Evolutionary conservation across 2,329 filamentous ascomycete genomes (phyloP).

Genomic region (Arthrobotrys entomopaga): DNA sequence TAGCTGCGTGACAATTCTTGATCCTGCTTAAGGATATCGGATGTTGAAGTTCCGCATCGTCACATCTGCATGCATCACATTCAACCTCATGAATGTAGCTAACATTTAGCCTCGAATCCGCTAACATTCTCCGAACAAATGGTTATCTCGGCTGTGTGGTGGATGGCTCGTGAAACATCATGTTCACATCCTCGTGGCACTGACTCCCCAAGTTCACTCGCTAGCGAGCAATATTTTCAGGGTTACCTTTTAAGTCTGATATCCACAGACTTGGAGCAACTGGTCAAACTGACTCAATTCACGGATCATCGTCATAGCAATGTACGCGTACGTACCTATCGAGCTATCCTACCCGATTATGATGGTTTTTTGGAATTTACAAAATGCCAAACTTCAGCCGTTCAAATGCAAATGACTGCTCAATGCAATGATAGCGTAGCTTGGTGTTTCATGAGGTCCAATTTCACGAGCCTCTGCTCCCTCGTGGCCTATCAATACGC

Average conservation of each 20-base stretch:
- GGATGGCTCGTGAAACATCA: background rate
- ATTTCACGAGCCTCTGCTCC: conserved; percentile 10
- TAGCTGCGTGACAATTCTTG: no score
- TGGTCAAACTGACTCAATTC: no score
- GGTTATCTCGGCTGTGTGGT: no score
- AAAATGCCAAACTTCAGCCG: conserved; percentile 2
- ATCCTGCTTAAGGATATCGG: no score
- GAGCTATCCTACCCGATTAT: background rate
- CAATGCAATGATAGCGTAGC: conserved; percentile 10
- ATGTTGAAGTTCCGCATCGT: no score
- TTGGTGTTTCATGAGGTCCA: conserved; percentile 13
- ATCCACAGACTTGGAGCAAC: no score
- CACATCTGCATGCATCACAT: no score
- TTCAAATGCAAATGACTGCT: background rate
- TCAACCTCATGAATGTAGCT: no score
- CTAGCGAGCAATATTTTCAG: background rate
- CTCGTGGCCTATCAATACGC: conserved; percentile 45
- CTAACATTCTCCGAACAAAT: no score
- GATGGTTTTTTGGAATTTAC: background rate
- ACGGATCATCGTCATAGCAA: background rate
- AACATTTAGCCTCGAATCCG: no score
- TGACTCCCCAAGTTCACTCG: background rate
- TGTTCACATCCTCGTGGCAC: background rate
- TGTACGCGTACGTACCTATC: background rate
- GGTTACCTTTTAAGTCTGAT: no score